Percentiles rank a stretch among this genome's conserved stretches.
Evolutionary conservation across 306 rosid species (phyloP).

Genomic region (Trifolium pratense): DNA sequence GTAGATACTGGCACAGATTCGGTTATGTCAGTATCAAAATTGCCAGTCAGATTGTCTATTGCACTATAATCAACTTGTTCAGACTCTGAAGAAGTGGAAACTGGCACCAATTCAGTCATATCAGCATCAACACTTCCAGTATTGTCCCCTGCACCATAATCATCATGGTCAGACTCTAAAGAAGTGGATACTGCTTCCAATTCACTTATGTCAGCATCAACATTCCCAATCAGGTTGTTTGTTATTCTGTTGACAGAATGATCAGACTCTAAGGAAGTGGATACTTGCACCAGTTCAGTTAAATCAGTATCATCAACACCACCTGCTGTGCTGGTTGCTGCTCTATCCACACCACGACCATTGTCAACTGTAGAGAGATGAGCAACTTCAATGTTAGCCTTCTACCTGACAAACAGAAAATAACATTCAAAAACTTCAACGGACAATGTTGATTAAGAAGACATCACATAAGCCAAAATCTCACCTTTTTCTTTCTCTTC

Average conservation of each 20-base stretch:
- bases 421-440: conserved; percentile 48
- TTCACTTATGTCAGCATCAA: conserved; percentile 16
- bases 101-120: background rate
- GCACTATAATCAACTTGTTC: background rate
- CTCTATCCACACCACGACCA: conserved; percentile 29
- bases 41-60: conserved; percentile 19
- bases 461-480: conserved; percentile 32
- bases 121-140: too few species aligned
- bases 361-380: conserved; percentile 54
- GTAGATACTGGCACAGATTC: background rate
- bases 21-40: background rate
- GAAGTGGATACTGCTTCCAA: conserved; percentile 17
- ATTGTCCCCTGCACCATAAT: background rate
- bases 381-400: conserved; percentile 62
- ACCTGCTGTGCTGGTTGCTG: conserved; percentile 1
- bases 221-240: conserved; percentile 22
- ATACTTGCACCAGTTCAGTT: conserved; percentile 29
- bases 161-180: conserved; percentile 30
- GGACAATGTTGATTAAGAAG: conserved; percentile 35
- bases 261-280: conserved; percentile 28
- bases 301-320: conserved; percentile 5
- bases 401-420: conserved; percentile 52
- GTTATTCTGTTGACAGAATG: background rate
- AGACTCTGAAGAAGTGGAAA: conserved; percentile 18
- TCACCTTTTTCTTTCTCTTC: conserved; percentile 50